Evolutionary conservation across 148 eudicot genomes (phyloP), one percentile per base, ranked within the genome.

Genomic region (Arctostaphylos glauca): DNA sequence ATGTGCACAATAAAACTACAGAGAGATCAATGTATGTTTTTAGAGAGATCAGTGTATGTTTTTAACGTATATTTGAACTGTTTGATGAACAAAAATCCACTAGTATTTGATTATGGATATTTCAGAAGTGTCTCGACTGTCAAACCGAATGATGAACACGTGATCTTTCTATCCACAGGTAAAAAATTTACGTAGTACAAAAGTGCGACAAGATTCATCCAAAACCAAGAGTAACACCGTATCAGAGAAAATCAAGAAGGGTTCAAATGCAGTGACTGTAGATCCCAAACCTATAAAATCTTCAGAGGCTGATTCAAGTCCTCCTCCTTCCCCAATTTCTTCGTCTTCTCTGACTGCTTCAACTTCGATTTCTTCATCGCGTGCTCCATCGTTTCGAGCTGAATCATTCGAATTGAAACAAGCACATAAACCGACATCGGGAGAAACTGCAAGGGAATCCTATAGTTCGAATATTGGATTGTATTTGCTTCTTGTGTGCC

Each of bases 401-500:
- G n/a, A 9, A 8, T 21, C 31, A n/a, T 55, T 10, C 41, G 41
- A 74, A 74, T 47, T 8, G 38, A 74, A 74, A 48, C 77, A 74
- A 21, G 77, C 10, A 1, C 38, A 74, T 21, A 47, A 9, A 74
- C 14, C 16, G 9, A 10, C 41, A 12, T 38, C 67, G 10, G 58
- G 16, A 48, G 77, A 59, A 2, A 59, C 38, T 16, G 47, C 62
- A 14, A 19, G 66, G 41, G 49, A 49, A 75, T 5, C 0, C 52
- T n/a, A 9, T 15, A 47, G 80, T 74, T 53, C 77, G 41, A 46
- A 60, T 1, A 7, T 47, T 7, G 81, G 84, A 31, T 13, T 83
- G 71, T 78, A 49, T 23, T 41, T 83, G 56, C 52, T 87, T 70
- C 16, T 89, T 14, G 9, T 85, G 13, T 83, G 85, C 66, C 60